Evolutionary conservation across 2,329 filamentous ascomycete species (phyloP).

Genomic region (Lachnellula willkommii): DNA sequence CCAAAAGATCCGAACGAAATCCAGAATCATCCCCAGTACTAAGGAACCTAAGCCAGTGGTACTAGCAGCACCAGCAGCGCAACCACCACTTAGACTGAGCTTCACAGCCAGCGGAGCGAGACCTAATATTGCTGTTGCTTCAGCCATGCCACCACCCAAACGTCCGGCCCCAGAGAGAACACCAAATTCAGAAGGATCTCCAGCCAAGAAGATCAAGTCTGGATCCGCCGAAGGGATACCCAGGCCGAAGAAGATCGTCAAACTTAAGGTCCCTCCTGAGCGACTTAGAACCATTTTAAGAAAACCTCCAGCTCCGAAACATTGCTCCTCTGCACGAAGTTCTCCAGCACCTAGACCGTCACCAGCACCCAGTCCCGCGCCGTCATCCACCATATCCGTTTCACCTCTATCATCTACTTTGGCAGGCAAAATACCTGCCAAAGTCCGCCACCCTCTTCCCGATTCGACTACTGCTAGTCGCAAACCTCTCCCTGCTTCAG

Average conservation of each 20-base stretch:
- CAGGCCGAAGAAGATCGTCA: slow-evolving; percentile 17
- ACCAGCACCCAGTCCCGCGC: slow-evolving; percentile 9
- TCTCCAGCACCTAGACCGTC: slow-evolving; percentile 22
- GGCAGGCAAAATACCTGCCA: slow-evolving; percentile 3
- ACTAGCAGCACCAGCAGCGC: not conserved
- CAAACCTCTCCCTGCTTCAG: slow-evolving; percentile 13
- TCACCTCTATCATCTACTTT: slow-evolving; percentile 9
- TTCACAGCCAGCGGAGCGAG: not conserved
- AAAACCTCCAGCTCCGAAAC: slow-evolving; percentile 16
- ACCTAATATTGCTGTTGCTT: not conserved
- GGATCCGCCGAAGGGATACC: not conserved
- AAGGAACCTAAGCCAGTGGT: not conserved
- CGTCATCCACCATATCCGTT: slow-evolving; percentile 8
- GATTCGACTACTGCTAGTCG: not conserved
- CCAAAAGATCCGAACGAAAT: slow-evolving; percentile 25
- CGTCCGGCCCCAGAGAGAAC: slow-evolving; percentile 6
- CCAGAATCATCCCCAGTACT: slow-evolving; percentile 1
- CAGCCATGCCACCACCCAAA: slow-evolving; percentile 6
- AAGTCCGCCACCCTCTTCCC: slow-evolving; percentile 15
- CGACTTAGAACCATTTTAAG: slow-evolving; percentile 20
- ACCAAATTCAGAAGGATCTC: not conserved
- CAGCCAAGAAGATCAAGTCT: not conserved
- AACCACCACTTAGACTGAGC: not conserved
- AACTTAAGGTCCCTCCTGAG: slow-evolving; percentile 8
- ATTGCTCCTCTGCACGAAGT: slow-evolving; percentile 9